These are phyloP conservation scores for Bothriochloa decipiens DNA, from an alignment of 176 grass and related monocot species.

Conservation along the genomic window DNA sequence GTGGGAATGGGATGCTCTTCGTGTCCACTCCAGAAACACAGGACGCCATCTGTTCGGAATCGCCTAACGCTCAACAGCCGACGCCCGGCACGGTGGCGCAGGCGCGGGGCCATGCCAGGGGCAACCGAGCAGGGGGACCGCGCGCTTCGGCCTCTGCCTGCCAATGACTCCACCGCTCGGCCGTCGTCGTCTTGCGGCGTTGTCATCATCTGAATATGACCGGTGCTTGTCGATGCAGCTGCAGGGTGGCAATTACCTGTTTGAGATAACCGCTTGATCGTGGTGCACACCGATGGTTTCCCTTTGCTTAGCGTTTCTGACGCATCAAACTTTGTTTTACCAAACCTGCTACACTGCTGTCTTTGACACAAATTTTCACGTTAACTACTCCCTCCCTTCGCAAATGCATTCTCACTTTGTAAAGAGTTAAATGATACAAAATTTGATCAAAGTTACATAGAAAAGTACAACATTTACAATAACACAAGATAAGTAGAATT, in stretches of 20 bases:
- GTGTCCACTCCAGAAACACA: not conserved
- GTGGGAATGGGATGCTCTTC: not conserved
- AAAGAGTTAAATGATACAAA: not conserved
- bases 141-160: not conserved
- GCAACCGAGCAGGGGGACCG: constrained; percentile 1
- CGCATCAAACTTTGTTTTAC: too few relatives aligned
- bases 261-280: not conserved
- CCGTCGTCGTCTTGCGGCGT: constrained; percentile 27
- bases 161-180: constrained; percentile 35
- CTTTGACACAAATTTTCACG: not conserved
- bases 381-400: too few relatives aligned
- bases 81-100: not conserved
- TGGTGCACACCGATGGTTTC: too few relatives aligned
- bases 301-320: too few relatives aligned
- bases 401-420: too few relatives aligned
- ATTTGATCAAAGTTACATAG: not conserved
- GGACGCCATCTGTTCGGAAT: not conserved
- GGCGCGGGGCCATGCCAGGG: not conserved
- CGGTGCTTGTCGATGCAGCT: not conserved
- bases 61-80: not conserved
- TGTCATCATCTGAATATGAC: not conserved
- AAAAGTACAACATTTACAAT: not conserved
- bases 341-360: not conserved
- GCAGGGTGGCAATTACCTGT: not conserved
- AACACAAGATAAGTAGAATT: not conserved